Evolutionary conservation across 148 eudicot species (phyloP), one percentile per base, ranked within the genome.

Genomic region (Dianthus caryophyllus): DNA sequence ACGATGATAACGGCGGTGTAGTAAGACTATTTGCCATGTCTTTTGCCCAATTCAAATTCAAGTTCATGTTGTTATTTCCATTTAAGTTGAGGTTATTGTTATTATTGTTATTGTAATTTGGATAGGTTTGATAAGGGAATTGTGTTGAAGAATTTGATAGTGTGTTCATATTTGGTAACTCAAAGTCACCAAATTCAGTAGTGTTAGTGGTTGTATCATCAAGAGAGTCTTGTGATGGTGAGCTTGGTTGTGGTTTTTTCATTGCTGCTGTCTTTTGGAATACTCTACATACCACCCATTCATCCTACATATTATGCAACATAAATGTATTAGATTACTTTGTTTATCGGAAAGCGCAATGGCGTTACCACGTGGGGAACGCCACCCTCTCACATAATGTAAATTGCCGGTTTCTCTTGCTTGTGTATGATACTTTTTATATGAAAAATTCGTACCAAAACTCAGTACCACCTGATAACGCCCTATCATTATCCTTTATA

Each of bases 281-380:
- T 2, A 92, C 81, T 74, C 98, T 73, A 36, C 94, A 92, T 0
- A 89, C 94, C 51, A 89, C 98, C 98, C 98, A 92, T 80, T 92
- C 98, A 41, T 92, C 96, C 97, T 91, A 60, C 13, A 31, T 9
- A 55, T 39, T n/a, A n/a, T n/a, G n/a, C n/a, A n/a, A n/a, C n/a
- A n/a, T n/a, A n/a, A n/a, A n/a, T n/a, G n/a, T n/a, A n/a, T n/a
- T n/a, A n/a, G n/a, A n/a, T n/a, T n/a, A n/a, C n/a, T n/a, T n/a
- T n/a, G n/a, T n/a, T n/a, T n/a, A n/a, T n/a, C n/a, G n/a, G n/a
- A n/a, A n/a, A n/a, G n/a, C n/a, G n/a, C n/a, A n/a, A n/a, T n/a
- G n/a, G n/a, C n/a, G n/a, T n/a, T n/a, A n/a, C n/a, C n/a, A n/a
- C n/a, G n/a, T n/a, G n/a, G n/a, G n/a, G n/a, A n/a, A n/a, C n/a